Evolutionary conservation across 2,329 filamentous ascomycete species (phyloP).

Genomic region (Trichoderma semiorbis): DNA sequence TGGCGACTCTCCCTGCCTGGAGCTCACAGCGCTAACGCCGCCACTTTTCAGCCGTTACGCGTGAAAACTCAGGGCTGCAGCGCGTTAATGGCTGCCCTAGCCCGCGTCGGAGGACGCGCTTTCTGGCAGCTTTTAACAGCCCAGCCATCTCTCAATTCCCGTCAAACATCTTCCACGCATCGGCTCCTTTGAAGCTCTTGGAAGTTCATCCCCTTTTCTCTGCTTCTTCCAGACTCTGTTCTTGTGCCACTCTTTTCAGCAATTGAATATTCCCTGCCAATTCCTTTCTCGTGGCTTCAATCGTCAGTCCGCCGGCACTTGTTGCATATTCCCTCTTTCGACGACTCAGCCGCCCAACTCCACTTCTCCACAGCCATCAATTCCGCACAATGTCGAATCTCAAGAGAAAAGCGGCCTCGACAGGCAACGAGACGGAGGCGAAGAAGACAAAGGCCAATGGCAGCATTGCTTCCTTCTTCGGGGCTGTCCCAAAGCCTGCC

Average conservation of each 20-base stretch:
- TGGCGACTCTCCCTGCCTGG: background rate
- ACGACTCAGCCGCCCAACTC: slow-evolving; percentile 15
- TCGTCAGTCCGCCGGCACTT: background rate
- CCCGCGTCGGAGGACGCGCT: slow-evolving; percentile 15
- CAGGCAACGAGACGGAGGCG: slow-evolving; percentile 40
- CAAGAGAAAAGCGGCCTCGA: slow-evolving; percentile 62
- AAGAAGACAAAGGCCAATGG: slow-evolving; percentile 73
- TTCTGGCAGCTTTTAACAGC: background rate
- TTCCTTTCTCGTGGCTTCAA: background rate
- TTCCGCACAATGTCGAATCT: slow-evolving; percentile 47
- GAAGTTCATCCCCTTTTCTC: background rate
- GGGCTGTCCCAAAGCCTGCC: slow-evolving; percentile 55
- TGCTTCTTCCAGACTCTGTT: background rate
- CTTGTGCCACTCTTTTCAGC: background rate
- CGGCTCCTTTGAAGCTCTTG: background rate
- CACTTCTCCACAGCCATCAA: slow-evolving; percentile 19
- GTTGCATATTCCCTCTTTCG: slow-evolving; percentile 15
- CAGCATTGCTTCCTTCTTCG: slow-evolving; percentile 89
- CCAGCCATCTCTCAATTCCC: background rate
- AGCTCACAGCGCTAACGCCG: slow-evolving; percentile 14
- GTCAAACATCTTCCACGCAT: background rate
- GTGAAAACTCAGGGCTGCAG: background rate
- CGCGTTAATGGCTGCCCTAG: slow-evolving; percentile 18
- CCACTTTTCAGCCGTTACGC: slow-evolving; percentile 11
- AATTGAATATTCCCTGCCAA: background rate